Evolutionary conservation across 2,329 filamentous ascomycete species (phyloP).

Genomic region (Metarhizium anisopliae): DNA sequence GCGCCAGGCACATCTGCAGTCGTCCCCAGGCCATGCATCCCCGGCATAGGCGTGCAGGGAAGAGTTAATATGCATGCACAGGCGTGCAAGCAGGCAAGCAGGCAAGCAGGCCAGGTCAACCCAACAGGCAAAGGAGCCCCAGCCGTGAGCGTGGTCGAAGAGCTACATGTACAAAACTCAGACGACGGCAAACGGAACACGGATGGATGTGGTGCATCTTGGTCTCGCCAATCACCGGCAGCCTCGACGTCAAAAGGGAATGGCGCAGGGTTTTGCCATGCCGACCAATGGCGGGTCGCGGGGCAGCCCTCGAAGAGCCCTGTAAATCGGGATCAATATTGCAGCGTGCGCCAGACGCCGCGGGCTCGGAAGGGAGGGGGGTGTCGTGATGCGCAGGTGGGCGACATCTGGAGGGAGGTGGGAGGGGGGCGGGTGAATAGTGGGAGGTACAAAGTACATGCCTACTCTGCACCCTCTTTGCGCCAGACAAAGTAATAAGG

Average conservation of each 20-base stretch:
- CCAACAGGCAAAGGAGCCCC: neutral
- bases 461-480: too few species aligned
- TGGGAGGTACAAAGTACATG: too few species aligned
- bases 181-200: neutral
- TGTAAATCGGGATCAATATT: conserved; percentile 18
- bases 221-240: conserved; percentile 6
- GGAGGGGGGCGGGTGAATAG: too few species aligned
- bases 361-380: conserved; percentile 5
- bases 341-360: conserved; percentile 17
- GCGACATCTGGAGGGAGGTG: too few species aligned
- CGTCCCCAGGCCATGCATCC: too few species aligned
- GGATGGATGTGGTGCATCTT: neutral
- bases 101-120: too few species aligned
- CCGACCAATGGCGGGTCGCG: conserved; percentile 17
- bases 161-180: neutral
- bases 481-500: neutral
- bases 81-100: too few species aligned
- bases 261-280: conserved; percentile 9
- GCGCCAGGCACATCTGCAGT: too few species aligned
- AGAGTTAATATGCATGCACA: too few species aligned
- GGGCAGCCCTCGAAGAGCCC: conserved; percentile 20
- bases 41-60: too few species aligned
- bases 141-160: neutral
- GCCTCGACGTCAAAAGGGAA: conserved; percentile 7
- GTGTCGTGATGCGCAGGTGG: neutral